Evolutionary conservation across 345 rosid species (phyloP), one percentile per base, ranked within the genome.

Genomic region (Xanthoceras sorbifolium): DNA sequence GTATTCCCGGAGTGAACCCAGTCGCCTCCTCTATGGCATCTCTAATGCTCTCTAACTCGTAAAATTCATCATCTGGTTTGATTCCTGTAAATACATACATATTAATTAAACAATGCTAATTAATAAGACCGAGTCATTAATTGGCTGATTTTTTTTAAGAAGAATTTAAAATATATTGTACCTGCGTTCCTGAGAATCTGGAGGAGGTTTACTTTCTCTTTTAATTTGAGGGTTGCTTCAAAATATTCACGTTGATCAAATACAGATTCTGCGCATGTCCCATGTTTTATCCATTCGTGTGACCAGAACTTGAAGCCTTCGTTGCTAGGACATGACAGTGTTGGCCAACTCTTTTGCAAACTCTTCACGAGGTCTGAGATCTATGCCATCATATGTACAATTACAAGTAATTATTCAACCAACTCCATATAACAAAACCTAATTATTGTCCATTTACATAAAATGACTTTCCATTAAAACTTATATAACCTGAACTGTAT

Each of bases 281-380:
- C 98, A 7, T 92, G 97, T 77, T 94, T 94, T 2, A 25, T 77
- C 98, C 97, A 94, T 71, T 94, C 97, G 64, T 92, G 94, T 34
- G 87, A 74, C 98, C 98, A 94, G 71, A 94, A 91, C 71, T 69
- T 79, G 26, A 26, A 34, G 9, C 96, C 97, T 28, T 88, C 84
- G 63, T 83, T 83, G 79, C 89, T 92, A 0, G 98, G 96, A 81
- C 98, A 94, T 0, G 97, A 6, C 34, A 94, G 78, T 0, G 98
- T 82, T 65, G 98, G 94, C 97, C 98, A 94, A 15, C 76, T 67
- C 70, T 78, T 77, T 68, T 84, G 81, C 87, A 94, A 0, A 14
- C 48, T 79, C 73, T 83, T 76, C 1, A 71, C 55, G 71, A 94
- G 78, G 54, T 90, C 93, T 67, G 90, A 80, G 17, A 94, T 85